These are phyloP conservation scores for Colletotrichum spinosum DNA, from an alignment of 2,329 filamentous ascomycete genomes.

Conservation along the genomic window DNA sequence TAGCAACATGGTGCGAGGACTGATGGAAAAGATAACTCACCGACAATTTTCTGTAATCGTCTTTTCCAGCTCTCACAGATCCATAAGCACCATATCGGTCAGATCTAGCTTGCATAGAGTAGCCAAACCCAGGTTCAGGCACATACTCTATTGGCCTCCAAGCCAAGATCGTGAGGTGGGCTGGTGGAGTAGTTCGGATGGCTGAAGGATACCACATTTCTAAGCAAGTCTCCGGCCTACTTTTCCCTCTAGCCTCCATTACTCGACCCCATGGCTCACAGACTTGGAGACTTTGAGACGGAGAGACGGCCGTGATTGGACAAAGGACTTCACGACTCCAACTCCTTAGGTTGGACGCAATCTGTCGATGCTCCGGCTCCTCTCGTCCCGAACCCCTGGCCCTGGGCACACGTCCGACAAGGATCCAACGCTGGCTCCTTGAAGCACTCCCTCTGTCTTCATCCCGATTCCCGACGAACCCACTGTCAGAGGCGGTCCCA, in stretches of 20 bases:
- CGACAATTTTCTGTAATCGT: too few relatives aligned
- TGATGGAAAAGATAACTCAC: too few relatives aligned
- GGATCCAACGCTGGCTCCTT: constrained; percentile 1
- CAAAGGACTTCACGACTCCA: constrained; percentile 11
- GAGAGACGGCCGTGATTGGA: constrained; percentile 14
- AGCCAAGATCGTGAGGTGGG: neutral
- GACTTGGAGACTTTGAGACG: constrained; percentile 16
- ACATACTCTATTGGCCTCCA: too few relatives aligned
- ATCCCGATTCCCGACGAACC: constrained; percentile 7
- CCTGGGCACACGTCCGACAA: constrained; percentile 8
- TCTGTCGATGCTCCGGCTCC: constrained; percentile 15
- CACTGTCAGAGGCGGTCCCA: constrained; percentile 9
- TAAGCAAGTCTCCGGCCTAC: constrained; percentile 15
- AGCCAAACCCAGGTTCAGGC: too few relatives aligned
- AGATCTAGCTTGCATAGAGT: too few relatives aligned
- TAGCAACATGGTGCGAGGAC: too few relatives aligned
- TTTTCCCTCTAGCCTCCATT: constrained; percentile 6
- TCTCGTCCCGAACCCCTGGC: constrained; percentile 19
- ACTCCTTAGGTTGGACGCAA: constrained; percentile 4
- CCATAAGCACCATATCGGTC: too few relatives aligned
- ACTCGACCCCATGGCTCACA: constrained; percentile 13
- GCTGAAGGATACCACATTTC: constrained; percentile 10
- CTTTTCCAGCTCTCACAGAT: too few relatives aligned
- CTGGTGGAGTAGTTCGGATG: neutral
- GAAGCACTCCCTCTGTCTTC: neutral